Conservation (phyloP, 805 yeast genomes). For the Scheffersomyces spartinae region DNA sequence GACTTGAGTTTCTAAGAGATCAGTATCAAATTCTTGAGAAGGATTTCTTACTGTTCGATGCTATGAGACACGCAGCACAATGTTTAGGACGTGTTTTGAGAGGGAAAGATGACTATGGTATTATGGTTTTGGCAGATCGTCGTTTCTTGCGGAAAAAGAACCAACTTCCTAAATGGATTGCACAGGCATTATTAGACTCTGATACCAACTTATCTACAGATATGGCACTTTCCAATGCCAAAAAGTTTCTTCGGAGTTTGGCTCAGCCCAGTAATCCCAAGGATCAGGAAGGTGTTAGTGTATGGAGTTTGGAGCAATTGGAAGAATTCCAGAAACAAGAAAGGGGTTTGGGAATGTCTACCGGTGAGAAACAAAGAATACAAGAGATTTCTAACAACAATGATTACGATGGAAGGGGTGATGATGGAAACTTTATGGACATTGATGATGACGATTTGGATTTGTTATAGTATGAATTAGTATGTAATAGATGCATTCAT, state of each 20-base stretch:
- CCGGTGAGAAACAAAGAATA: conserved; percentile 5
- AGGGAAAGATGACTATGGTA: conserved; percentile 98
- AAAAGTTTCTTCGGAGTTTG: conserved; percentile 80
- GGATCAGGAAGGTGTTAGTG: conserved; percentile 90
- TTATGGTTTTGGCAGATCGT: conserved; percentile 95
- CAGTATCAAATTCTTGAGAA: conserved; percentile 87
- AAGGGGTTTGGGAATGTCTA: conserved; percentile 10
- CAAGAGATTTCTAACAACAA: too few species aligned
- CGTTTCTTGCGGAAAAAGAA: conserved; percentile 76
- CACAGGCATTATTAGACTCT: conserved; percentile 84
- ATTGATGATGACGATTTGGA: conserved; percentile 36
- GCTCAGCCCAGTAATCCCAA: conserved; percentile 88
- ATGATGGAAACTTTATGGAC: conserved; percentile 32
- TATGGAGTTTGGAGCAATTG: conserved; percentile 75
- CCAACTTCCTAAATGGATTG: conserved; percentile 95
- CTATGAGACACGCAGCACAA: conserved; percentile 99
- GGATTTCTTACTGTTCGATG: conserved; percentile 94
- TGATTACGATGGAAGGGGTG: conserved; percentile 11
- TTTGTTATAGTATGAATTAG: too few species aligned
- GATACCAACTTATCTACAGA: conserved; percentile 90
- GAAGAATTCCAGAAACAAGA: conserved; percentile 46
- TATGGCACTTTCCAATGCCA: conserved; percentile 93
- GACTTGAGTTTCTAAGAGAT: conserved; percentile 87
- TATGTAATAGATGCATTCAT: too few species aligned
- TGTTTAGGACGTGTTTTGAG: conserved; percentile 94